Conservation (phyloP, 257 asterid genomes). For the Solanum ahanhuiri region DNA sequence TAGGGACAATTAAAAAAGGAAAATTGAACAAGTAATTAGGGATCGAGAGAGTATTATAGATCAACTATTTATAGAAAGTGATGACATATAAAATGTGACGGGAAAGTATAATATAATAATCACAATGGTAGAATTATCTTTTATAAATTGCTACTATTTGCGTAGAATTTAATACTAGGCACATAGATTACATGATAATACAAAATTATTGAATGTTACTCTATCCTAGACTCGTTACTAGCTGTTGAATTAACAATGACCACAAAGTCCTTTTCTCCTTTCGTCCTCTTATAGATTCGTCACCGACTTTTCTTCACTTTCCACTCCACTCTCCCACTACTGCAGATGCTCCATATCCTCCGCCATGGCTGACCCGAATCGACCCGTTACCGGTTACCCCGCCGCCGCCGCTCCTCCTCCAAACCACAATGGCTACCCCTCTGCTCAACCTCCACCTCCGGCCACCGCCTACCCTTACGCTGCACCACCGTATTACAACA, state of each 20-base stretch:
- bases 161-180: background rate
- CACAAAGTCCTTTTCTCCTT: background rate
- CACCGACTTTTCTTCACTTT: background rate
- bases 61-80: too few relatives aligned
- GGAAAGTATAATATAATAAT: too few relatives aligned
- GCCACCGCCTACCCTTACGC: slow-evolving; percentile 47
- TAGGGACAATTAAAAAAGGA: too few relatives aligned
- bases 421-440: slow-evolving; percentile 30
- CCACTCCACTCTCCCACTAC: background rate
- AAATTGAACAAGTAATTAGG: too few relatives aligned
- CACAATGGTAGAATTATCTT: too few relatives aligned
- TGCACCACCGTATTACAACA: slow-evolving; percentile 28
- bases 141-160: too few relatives aligned
- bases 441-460: slow-evolving; percentile 25
- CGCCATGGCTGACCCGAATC: slow-evolving; percentile 48
- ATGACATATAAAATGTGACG: too few relatives aligned
- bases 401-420: slow-evolving; percentile 16
- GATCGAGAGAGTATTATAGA: rapidly evolving
- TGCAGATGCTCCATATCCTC: background rate
- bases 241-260: background rate
- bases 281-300: background rate
- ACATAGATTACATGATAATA: background rate
- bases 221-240: background rate
- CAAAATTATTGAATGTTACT: background rate
- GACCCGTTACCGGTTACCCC: slow-evolving; percentile 84